Percentiles rank a stretch among this genome's conserved stretches.
phyloP scores from a whole-genome alignment of 148 eudicot species.

The Nepenthes mirabilis region DNA sequence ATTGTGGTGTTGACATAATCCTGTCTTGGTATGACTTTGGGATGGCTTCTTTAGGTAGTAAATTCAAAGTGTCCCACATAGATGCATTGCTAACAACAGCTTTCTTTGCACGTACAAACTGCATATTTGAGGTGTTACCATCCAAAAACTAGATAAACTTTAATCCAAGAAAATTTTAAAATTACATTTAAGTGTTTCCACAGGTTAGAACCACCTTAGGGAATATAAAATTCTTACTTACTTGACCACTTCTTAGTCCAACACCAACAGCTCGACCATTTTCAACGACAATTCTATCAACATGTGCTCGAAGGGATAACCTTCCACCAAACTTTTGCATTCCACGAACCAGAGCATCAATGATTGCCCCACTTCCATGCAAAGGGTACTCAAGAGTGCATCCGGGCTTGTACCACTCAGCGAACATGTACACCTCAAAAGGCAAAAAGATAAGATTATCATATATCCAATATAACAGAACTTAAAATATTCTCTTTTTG shows the following conservation, averaged over 20 bases:
- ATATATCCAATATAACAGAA: background rate
- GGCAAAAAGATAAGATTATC: background rate
- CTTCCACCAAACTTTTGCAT: conserved; percentile 78
- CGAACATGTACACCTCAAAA: conserved; percentile 85
- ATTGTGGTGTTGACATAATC: conserved; percentile 61
- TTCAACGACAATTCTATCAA: conserved; percentile 70
- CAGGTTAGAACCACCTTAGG: too few relatives aligned
- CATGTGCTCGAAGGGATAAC: conserved; percentile 72
- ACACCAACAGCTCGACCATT: conserved; percentile 93
- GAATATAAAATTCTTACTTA: conserved; percentile 15
- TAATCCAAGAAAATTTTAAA: background rate
- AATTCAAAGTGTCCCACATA: conserved; percentile 91
- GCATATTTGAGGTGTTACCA: conserved; percentile 11
- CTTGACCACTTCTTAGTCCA: conserved; percentile 81
- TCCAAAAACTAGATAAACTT: background rate
- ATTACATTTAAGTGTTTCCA: background rate
- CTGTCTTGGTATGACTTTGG: conserved; percentile 60
- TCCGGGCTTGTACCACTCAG: conserved; percentile 99
- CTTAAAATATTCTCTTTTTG: too few relatives aligned
- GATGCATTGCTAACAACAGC: conserved; percentile 98
- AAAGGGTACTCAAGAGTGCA: conserved; percentile 85
- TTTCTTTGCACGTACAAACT: conserved; percentile 89
- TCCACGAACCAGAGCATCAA: conserved; percentile 89
- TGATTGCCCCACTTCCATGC: conserved; percentile 80
- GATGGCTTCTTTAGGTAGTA: conserved; percentile 57